These are phyloP conservation scores for Lipomyces starkeyi DNA, from an alignment of 805 yeast species.

Conservation along the genomic window DNA sequence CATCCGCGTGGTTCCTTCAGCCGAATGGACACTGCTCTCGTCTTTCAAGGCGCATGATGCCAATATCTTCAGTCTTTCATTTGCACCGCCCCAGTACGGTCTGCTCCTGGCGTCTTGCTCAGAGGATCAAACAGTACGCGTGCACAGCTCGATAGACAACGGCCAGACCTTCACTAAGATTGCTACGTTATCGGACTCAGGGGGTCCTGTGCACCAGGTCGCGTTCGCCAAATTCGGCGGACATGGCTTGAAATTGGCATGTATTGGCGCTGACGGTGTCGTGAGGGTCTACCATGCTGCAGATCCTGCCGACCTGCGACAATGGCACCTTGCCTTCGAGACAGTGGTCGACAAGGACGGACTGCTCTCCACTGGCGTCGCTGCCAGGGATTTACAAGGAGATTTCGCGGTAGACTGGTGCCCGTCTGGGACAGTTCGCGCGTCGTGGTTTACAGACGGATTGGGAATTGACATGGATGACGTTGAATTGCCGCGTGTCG, in stretches of 20 bases:
- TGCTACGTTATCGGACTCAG: constrained; percentile 81
- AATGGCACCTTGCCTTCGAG: constrained; percentile 81
- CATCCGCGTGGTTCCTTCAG: constrained; percentile 64
- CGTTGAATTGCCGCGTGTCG: constrained; percentile 45
- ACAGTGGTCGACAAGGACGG: constrained; percentile 48
- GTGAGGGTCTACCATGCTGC: constrained; percentile 83
- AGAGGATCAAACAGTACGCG: constrained; percentile 83
- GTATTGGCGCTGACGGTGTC: constrained; percentile 88
- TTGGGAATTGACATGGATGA: constrained; percentile 3
- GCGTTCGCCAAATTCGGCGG: constrained; percentile 81
- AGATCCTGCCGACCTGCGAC: constrained; percentile 85
- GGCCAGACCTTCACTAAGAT: constrained; percentile 83
- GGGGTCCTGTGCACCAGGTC: constrained; percentile 88
- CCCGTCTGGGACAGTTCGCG: constrained; percentile 23
- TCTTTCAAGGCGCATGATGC: constrained; percentile 97
- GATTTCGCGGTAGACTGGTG: constrained; percentile 35
- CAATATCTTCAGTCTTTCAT: constrained; percentile 76
- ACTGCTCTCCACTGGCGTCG: neutral
- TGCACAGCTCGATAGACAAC: constrained; percentile 90
- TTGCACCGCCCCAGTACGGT: constrained; percentile 96
- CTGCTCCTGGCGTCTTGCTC: constrained; percentile 86
- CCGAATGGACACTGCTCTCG: constrained; percentile 84
- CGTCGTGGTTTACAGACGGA: neutral
- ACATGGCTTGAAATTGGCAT: constrained; percentile 78
- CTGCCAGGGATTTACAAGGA: constrained; percentile 29